Evolutionary conservation across 2,329 filamentous ascomycete species (phyloP).

Genomic region (Verticillium isaacii): DNA sequence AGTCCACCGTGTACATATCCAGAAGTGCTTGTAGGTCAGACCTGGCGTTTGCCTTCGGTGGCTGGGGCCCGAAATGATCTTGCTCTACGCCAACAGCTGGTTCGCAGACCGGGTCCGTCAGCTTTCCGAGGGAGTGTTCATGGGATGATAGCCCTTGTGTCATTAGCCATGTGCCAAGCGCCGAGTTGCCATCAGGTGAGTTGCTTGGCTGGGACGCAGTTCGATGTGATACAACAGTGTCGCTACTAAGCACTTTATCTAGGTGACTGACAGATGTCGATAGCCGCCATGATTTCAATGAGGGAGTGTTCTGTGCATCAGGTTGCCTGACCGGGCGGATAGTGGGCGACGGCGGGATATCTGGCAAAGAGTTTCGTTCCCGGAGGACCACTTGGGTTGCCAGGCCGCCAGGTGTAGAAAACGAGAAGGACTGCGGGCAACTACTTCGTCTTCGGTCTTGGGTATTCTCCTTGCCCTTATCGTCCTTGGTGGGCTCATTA

Average conservation of each 20-base stretch:
- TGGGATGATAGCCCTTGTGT: conserved; percentile 5
- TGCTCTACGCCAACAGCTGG: background rate
- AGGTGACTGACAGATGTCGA: conserved; percentile 5
- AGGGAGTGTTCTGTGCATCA: conserved; percentile 9
- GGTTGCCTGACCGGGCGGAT: conserved; percentile 1
- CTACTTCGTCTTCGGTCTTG: conserved; percentile 5
- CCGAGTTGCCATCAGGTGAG: conserved; percentile 4
- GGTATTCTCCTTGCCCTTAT: background rate
- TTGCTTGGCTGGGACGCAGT: conserved; percentile 3
- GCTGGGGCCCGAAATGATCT: background rate
- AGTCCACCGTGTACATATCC: background rate
- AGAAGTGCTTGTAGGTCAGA: background rate
- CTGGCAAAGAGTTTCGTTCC: conserved; percentile 11
- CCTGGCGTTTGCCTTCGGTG: background rate
- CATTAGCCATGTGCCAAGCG: conserved; percentile 7
- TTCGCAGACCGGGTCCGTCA: background rate
- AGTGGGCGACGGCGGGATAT: conserved; percentile 8
- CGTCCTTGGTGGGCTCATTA: background rate
- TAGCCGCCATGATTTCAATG: conserved; percentile 14
- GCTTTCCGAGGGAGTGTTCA: background rate
- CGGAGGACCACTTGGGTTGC: conserved; percentile 7
- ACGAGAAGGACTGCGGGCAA: conserved; percentile 1
- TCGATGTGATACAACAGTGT: background rate
- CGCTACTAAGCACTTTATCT: background rate
- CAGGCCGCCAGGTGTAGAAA: background rate